These are phyloP conservation scores for Coemansia sp. DNA, from an alignment of 192 early-diverging fungal species.

Conservation along the genomic window DNA sequence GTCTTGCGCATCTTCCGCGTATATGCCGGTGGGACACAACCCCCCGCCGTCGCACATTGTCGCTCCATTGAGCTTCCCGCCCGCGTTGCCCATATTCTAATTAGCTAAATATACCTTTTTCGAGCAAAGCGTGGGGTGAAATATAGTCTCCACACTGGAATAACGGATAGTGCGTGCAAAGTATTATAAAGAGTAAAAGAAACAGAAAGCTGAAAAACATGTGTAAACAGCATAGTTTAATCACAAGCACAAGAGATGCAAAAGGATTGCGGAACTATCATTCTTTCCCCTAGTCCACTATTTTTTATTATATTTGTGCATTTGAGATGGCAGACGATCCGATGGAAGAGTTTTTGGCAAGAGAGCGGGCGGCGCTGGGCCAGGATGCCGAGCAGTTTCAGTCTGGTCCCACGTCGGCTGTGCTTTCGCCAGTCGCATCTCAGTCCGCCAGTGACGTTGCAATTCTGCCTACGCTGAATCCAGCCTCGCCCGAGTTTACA, in stretches of 20 bases:
- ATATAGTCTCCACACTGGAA: no score
- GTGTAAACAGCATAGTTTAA: no score
- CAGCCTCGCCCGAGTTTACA: neutral
- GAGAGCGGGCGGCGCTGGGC: constrained; percentile 71
- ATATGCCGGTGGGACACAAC: constrained; percentile 68
- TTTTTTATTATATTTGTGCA: neutral
- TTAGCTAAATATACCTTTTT: neutral
- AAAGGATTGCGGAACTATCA: neutral
- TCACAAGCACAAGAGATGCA: no score
- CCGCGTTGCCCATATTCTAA: constrained; percentile 47
- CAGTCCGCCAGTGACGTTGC: neutral
- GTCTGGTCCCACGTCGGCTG: constrained; percentile 2
- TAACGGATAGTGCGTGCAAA: no score
- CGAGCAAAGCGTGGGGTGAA: no score
- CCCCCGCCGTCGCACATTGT: constrained; percentile 63
- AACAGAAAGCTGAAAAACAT: no score
- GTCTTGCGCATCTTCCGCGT: constrained; percentile 68
- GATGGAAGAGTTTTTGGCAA: constrained; percentile 73
- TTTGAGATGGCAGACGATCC: constrained; percentile 59
- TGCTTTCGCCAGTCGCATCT: neutral
- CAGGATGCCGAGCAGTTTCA: constrained; percentile 68
- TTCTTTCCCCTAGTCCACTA: neutral
- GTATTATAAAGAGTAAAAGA: no score
- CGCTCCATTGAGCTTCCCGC: constrained; percentile 40
- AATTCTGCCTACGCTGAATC: neutral